Percentiles rank a stretch among this genome's conserved stretches.
phyloP scores from a whole-genome alignment of 352 stramenopile genomes.

The Peronospora destructor region DNA sequence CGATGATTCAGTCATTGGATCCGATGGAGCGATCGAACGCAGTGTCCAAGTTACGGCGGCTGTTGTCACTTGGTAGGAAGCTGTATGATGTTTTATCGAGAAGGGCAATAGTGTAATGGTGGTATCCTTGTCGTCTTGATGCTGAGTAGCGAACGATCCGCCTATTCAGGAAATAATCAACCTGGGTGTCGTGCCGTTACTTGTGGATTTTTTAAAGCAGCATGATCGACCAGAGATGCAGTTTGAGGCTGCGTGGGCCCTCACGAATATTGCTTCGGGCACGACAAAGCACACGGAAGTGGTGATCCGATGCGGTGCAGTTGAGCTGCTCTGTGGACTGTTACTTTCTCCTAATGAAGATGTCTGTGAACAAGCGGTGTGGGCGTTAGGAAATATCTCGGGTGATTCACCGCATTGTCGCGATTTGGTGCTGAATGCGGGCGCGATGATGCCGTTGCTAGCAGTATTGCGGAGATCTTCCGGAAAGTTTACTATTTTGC shows the following conservation, averaged over 20 bases:
- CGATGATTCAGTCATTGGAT: constrained; percentile 92
- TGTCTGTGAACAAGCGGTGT: constrained; percentile 95
- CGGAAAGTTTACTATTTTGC: constrained; percentile 93
- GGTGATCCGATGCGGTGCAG: constrained; percentile 95
- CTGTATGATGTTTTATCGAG: background rate
- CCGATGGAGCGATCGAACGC: constrained; percentile 88
- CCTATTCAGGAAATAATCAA: constrained; percentile 99
- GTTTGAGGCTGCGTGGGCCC: constrained; percentile 98
- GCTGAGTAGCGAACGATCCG: constrained; percentile 88
- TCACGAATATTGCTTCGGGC: constrained; percentile 99
- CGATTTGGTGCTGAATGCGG: constrained; percentile 92
- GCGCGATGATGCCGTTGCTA: constrained; percentile 93
- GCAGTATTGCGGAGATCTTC: constrained; percentile 87
- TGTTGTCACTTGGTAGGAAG: constrained; percentile 91
- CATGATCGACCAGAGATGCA: constrained; percentile 92
- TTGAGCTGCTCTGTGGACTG: constrained; percentile 95
- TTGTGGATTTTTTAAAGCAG: constrained; percentile 94
- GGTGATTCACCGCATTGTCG: constrained; percentile 95
- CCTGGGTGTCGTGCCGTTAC: constrained; percentile 92
- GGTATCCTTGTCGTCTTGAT: background rate
- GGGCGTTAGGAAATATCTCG: constrained; percentile 99
- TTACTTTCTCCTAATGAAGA: constrained; percentile 96
- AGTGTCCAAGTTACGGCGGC: constrained; percentile 93
- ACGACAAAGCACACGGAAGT: constrained; percentile 97
- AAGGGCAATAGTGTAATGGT: background rate